phyloP scores from a whole-genome alignment of 805 yeast genomes.

The Candida bentonensis region DNA sequence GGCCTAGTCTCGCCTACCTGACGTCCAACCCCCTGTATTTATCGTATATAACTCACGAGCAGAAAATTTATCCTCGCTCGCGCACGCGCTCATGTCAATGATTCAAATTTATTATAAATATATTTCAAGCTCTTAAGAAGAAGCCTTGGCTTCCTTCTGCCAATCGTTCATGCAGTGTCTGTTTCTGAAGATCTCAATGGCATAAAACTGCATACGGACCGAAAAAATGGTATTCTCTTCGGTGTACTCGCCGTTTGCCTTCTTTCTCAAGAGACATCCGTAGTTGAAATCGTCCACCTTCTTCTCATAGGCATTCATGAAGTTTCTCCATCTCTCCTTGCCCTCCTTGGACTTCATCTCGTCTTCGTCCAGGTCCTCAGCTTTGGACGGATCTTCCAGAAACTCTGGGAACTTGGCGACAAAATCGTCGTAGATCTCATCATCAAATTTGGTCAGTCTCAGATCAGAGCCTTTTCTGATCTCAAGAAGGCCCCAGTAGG shows the following conservation, averaged over 20 bases:
- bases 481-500: slow-evolving; percentile 74
- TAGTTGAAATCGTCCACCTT: slow-evolving; percentile 81
- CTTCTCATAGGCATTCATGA: slow-evolving; percentile 69
- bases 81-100: too few relatives aligned
- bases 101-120: background rate
- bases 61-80: too few relatives aligned
- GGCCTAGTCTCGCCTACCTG: too few relatives aligned
- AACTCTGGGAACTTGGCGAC: slow-evolving; percentile 81
- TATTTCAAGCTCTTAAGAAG: background rate
- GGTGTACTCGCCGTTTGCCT: slow-evolving; percentile 56
- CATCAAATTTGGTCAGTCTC: slow-evolving; percentile 31
- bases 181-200: slow-evolving; percentile 89
- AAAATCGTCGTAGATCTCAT: slow-evolving; percentile 25
- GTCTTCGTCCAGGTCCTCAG: slow-evolving; percentile 52
- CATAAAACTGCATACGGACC: slow-evolving; percentile 88
- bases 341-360: slow-evolving; percentile 69
- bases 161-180: slow-evolving; percentile 85
- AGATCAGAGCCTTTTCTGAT: slow-evolving; percentile 68
- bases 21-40: background rate
- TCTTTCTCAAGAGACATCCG: slow-evolving; percentile 82
- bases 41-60: background rate
- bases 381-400: slow-evolving; percentile 37
- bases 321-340: slow-evolving; percentile 83
- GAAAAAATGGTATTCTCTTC: slow-evolving; percentile 77
- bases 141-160: slow-evolving; percentile 32